A percentile compares a stretch with the other conserved stretches of the same genome.
Conservation (phyloP, 495 filamentous ascomycete species). For the Lasiosphaeris hirsuta region DNA sequence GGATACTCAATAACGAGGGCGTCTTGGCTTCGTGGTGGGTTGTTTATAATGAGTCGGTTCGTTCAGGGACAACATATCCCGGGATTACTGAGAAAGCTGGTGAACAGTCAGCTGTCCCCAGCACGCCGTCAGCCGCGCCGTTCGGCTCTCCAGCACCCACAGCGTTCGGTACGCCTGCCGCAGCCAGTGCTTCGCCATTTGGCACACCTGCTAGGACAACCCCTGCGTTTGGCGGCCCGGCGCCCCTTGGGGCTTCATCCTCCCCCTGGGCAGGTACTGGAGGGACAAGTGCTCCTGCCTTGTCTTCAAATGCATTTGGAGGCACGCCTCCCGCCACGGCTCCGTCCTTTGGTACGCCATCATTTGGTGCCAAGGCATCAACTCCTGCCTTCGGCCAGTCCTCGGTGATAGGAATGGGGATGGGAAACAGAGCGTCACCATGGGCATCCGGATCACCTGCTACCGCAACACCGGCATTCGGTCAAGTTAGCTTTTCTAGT, state of each 20-base stretch:
- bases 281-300: constrained; percentile 30
- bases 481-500: constrained; percentile 35
- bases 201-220: constrained; percentile 20
- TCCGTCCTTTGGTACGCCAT: constrained; percentile 47
- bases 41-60: constrained; percentile 81
- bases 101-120: neutral
- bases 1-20: constrained; percentile 87
- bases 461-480: constrained; percentile 35
- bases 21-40: constrained; percentile 85
- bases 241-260: constrained; percentile 35
- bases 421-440: constrained; percentile 36
- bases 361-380: constrained; percentile 35
- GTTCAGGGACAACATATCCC: constrained; percentile 65
- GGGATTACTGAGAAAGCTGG: constrained; percentile 53
- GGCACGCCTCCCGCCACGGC: constrained; percentile 28
- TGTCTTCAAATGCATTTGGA: constrained; percentile 40
- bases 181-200: constrained; percentile 26
- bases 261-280: constrained; percentile 39
- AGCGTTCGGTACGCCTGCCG: constrained; percentile 23
- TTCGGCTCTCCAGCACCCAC: constrained; percentile 18
- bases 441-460: constrained; percentile 38
- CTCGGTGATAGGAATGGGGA: constrained; percentile 24
- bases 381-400: constrained; percentile 54
- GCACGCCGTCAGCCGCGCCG: constrained; percentile 28
- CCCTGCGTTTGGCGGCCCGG: constrained; percentile 39